Evolutionary conservation across 1,284 basidiomycete species (phyloP), one percentile per base, ranked within the genome.

Genomic region (Irpex lacteus): DNA sequence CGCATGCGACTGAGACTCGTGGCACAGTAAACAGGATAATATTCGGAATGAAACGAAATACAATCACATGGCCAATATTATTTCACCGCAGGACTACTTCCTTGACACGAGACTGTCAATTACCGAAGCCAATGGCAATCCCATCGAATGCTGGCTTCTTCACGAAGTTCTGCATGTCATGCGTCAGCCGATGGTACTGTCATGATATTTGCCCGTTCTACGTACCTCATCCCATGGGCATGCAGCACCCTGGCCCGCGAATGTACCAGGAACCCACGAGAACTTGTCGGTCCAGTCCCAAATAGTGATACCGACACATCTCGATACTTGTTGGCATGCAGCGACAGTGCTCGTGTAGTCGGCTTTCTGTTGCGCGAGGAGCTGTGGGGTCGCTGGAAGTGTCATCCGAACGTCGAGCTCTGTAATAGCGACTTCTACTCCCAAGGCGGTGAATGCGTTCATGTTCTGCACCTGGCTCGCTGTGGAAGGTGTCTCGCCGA

Each of bases 401-500:
- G 79, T 80, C 82, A 85, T 85, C 57, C 84, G 79, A 67, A 87
- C 82, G 69, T 88, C 85, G 59, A 88, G 77, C 70, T 86, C 85
- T 5, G 85, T 87, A 63, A 87, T 79, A 15, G 85, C 84, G 18
- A 88, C 79, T 66, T 87, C 85, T 50, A 87, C 74, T 13, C 85
- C 86, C 21, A 85, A 78, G 19, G 79, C 79, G 32, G 78, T 75
- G 69, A 87, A 84, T 59, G 79, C 75, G 66, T 82, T 81, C 38
- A 76, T 72, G 68, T 82, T 76, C 60, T 85, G 70, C 50, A 38
- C 56, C 52, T 54, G 50, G 9, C 26, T 34, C 5, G 60, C 11
- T 8, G 75, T 76, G 13, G 78, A 70, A 2, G 84, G 82, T 8
- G 85, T 76, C 55, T 77, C 66, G 19, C 84, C 83, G 62, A 85